A percentile compares a stretch with the other conserved stretches of the same genome.
phyloP scores from a whole-genome alignment of 495 filamentous ascomycete genomes.

The Ascobolus immersus region DNA sequence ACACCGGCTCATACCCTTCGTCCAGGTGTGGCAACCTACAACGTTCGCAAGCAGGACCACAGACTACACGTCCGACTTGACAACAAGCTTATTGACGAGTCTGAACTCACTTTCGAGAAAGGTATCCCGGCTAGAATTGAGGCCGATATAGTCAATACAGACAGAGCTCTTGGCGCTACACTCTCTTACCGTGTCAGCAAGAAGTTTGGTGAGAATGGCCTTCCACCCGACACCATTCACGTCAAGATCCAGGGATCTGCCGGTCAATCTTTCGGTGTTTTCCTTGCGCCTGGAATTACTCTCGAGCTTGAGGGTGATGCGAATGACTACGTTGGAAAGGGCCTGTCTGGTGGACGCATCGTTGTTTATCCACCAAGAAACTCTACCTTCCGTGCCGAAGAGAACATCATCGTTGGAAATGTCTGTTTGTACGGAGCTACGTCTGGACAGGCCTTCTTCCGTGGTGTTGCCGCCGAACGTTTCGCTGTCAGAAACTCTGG shows the following conservation, averaged over 20 bases:
- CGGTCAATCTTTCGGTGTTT: conserved; percentile 92
- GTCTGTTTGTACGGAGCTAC: conserved; percentile 96
- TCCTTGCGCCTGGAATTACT: conserved; percentile 82
- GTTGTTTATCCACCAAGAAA: conserved; percentile 90
- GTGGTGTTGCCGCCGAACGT: conserved; percentile 86
- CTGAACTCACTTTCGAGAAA: conserved; percentile 88
- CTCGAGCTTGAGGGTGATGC: conserved; percentile 91
- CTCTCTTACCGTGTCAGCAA: conserved; percentile 92
- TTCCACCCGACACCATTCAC: conserved; percentile 89
- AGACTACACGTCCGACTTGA: conserved; percentile 79
- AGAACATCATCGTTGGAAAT: conserved; percentile 91
- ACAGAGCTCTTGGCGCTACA: conserved; percentile 81
- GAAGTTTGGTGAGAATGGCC: conserved; percentile 66
- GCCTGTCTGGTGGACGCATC: conserved; percentile 79
- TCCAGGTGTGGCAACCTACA: conserved; percentile 92
- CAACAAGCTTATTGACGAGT: conserved; percentile 96
- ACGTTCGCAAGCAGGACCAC: conserved; percentile 96
- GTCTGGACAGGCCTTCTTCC: conserved; percentile 85
- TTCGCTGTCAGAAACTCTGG: conserved; percentile 97
- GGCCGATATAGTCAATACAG: conserved; percentile 95
- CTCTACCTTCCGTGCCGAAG: conserved; percentile 88
- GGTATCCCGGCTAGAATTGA: conserved; percentile 86
- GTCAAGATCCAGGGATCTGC: conserved; percentile 97
- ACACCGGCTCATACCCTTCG: conserved; percentile 91
- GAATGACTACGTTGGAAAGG: conserved; percentile 98